Conservation (phyloP, 805 yeast species). For the Debaryomyces castellii region DNA sequence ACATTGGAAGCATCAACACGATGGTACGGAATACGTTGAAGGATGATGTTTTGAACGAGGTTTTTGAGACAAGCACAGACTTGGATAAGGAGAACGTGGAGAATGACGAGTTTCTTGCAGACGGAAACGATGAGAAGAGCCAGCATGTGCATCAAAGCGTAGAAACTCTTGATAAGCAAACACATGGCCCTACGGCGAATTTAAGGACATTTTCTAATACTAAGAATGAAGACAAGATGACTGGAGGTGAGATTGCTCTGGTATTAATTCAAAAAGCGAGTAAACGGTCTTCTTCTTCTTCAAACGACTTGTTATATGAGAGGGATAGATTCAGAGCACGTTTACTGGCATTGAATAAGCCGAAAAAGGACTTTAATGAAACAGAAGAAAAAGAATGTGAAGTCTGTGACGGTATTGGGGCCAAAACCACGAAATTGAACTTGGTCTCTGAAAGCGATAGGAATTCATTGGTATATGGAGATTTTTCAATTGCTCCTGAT, state of each 20-base stretch:
- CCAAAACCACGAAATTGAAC: conserved; percentile 39
- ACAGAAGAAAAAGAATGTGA: conserved; percentile 20
- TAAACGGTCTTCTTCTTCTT: conserved; percentile 39
- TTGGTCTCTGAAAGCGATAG: conserved; percentile 10
- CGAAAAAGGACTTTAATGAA: not conserved
- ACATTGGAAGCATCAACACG: not conserved
- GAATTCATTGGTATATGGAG: conserved; percentile 11
- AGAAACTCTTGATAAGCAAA: not conserved
- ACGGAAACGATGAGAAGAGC: not conserved
- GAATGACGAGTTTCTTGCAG: not conserved
- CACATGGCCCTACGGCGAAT: not conserved
- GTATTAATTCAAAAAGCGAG: conserved; percentile 8
- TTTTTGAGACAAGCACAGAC: not conserved
- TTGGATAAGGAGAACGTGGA: not conserved
- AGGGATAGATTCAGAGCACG: conserved; percentile 43
- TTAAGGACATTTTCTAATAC: not conserved
- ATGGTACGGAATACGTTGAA: not conserved
- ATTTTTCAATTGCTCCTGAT: conserved; percentile 5
- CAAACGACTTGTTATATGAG: conserved; percentile 39
- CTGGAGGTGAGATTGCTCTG: not conserved
- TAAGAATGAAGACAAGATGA: not conserved
- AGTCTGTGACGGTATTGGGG: conserved; percentile 34
- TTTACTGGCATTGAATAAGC: conserved; percentile 29
- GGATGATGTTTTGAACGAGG: not conserved
- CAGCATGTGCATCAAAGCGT: not conserved